Base-by-base conservation (phyloP, 2,329 filamentous ascomycete genomes). In the Cladosporium sp. region DNA sequence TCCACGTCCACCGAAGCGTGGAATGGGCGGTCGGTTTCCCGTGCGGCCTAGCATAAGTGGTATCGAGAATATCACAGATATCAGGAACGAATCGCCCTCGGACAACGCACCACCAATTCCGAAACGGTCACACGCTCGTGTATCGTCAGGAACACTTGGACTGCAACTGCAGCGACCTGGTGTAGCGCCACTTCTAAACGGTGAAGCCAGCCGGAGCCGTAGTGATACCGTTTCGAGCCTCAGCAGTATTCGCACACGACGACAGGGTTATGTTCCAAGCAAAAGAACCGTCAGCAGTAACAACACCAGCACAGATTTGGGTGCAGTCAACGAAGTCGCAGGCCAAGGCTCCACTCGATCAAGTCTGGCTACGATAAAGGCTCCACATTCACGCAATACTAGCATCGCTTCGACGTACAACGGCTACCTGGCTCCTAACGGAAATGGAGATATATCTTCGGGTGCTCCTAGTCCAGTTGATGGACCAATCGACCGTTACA, bases 41-140 rank as follows among this genome's bases (percentile, higher is more conserved):
- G 84, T 89, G 72, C 89, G 88, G 72, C 90, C 92, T 61, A 92
- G 91, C 68, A 75, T 83, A 65, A 80, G 80, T 74, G 89, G 90
- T 18, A 84, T 87, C 58, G 92, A 95, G 26, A 78, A 77, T 65
- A 77, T 81, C 52, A 69, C 76, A 8, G 80, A 89, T 3, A 80
- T 85, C 40, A 88, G 89, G 70, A 80, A 87, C 52, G 87, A 88
- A 69, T 94, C 91, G 4, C 91, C 91, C 16, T 88, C 84, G 44
- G 78, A 86, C 18, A 68, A 70, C n/a, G 66, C 66, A 31, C 92
- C 93, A 2, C 91, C 91, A 0, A 91, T 96, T 67, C 92, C 92
- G 0, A 86, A 86, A 5, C 86, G 90, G 67, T 95, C 92, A 3
- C 93, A 97, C 76, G 92, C 91, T 70, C 88, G 93, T 18, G 61